Evolutionary conservation across 192 early-diverging fungal genomes (phyloP).

Genomic region (Coemansia sp.): DNA sequence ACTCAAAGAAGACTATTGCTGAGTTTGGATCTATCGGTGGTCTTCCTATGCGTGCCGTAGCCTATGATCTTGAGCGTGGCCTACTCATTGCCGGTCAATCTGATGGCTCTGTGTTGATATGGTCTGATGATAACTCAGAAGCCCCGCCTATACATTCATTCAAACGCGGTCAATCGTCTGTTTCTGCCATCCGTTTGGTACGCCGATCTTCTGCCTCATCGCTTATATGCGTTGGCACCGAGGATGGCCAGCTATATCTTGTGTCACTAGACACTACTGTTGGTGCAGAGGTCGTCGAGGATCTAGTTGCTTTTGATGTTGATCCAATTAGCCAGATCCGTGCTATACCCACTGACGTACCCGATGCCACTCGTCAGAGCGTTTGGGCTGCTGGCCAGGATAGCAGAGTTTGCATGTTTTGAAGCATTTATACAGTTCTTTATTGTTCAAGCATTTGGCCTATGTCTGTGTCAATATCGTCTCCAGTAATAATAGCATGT

Average conservation of each 20-base stretch:
- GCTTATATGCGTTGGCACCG: slow-evolving; percentile 34
- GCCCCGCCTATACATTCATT: slow-evolving; percentile 15
- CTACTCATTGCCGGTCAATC: slow-evolving; percentile 24
- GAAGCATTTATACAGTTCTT: slow-evolving; percentile 1
- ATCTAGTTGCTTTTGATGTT: slow-evolving; percentile 47
- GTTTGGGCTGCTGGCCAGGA: slow-evolving; percentile 41
- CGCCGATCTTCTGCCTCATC: slow-evolving; percentile 5
- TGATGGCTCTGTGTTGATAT: slow-evolving; percentile 33
- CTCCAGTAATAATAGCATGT: slow-evolving; percentile 18
- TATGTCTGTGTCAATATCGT: slow-evolving; percentile 19
- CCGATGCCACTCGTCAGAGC: slow-evolving; percentile 22
- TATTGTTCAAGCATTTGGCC: slow-evolving; percentile 14
- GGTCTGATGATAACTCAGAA: slow-evolving; percentile 7
- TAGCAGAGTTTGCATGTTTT: slow-evolving; percentile 32
- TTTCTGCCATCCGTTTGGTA: slow-evolving; percentile 34
- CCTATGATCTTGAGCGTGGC: slow-evolving; percentile 17
- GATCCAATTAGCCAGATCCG: slow-evolving; percentile 46
- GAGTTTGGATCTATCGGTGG: slow-evolving; percentile 14
- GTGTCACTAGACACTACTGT: neutral
- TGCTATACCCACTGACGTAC: neutral
- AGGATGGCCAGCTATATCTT: slow-evolving; percentile 45
- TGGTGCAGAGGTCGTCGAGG: slow-evolving; percentile 30
- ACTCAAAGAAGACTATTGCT: slow-evolving; percentile 6
- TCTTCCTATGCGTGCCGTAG: slow-evolving; percentile 32
- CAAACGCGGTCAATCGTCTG: slow-evolving; percentile 28